Base-by-base conservation (phyloP, 148 eudicot species). In the Fagopyrum tataricum region DNA sequence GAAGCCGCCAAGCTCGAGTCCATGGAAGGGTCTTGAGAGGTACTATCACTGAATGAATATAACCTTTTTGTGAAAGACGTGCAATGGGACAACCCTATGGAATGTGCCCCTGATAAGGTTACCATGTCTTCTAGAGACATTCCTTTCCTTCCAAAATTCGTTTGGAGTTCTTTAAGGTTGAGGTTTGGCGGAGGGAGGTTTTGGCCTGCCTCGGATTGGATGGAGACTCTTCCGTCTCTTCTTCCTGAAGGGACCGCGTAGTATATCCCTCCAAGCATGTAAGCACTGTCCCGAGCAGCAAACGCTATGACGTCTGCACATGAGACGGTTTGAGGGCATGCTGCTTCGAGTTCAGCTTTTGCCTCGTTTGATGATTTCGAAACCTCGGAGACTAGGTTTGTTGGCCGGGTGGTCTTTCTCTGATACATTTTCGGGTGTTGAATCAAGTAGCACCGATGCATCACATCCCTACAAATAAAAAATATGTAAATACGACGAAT, bases 221-320 rank as follows among this genome's bases (percentile, higher is more conserved):
- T 59, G 0, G 89, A 85, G 1, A 83, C 24, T 41, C 75, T 67
- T 0, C 86, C 86, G 10, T 86, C 85, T 0, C 82, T 72, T 8
- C 85, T 76, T 4, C 89, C 87, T 24, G 79, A 71, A 9, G 84
- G 83, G n/a, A 81, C 80, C 0, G 70, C 51, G 61, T 83, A 86
- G 44, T 72, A 51, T 4, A 81, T 72, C n/a, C 77, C 75, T 18
- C 87, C 87, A 6, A 74, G 67, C 40, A 51, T 64, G 47, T 12
- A 43, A n/a, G 84, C 76, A 17, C 83, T 78, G 56, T 86, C 89
- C 7, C 88, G 86, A 40, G 89, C 86, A 21, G 89, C 89, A 24
- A 76, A 85, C 1, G 88, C 81, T 13, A 85, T 17, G 55, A 85
- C 81, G 66, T 85, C 84, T 0, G 86, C 78, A 51, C 86, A 86